Conservation (phyloP, 805 yeast species). For the Saccharomycopsis capsularis region DNA sequence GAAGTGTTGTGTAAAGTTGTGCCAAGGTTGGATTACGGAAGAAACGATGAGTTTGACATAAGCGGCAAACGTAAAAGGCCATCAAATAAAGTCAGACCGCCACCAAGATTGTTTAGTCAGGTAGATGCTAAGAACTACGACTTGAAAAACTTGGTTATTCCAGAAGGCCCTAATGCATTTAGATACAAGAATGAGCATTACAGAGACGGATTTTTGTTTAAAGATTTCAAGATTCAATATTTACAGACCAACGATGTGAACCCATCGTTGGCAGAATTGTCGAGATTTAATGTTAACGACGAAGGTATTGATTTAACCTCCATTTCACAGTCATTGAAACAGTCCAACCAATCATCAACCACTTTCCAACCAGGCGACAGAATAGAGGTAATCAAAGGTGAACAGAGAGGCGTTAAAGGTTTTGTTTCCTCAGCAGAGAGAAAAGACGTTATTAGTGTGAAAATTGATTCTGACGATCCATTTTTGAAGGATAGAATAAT, state of each 20-base stretch:
- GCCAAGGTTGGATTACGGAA: slow-evolving; percentile 90
- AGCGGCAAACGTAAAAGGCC: slow-evolving; percentile 40
- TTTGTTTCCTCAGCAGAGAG: slow-evolving; percentile 53
- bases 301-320: slow-evolving; percentile 86
- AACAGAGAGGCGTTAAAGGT: slow-evolving; percentile 86
- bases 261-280: slow-evolving; percentile 85
- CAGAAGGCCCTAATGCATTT: slow-evolving; percentile 53
- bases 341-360: slow-evolving; percentile 45
- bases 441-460: slow-evolving; percentile 43
- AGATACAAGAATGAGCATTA: slow-evolving; percentile 84
- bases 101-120: slow-evolving; percentile 81
- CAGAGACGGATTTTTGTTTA: slow-evolving; percentile 77
- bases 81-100: slow-evolving; percentile 35
- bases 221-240: slow-evolving; percentile 77
- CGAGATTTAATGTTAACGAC: slow-evolving; percentile 70
- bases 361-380: slow-evolving; percentile 88
- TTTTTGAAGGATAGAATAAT: slow-evolving; percentile 49
- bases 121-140: slow-evolving; percentile 85
- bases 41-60: slow-evolving; percentile 49
- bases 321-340: slow-evolving; percentile 79
- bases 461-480: slow-evolving; percentile 36
- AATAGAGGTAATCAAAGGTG: slow-evolving; percentile 88
- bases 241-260: slow-evolving; percentile 75
- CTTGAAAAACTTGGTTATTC: slow-evolving; percentile 60
- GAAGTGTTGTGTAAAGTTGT: slow-evolving; percentile 91